Percentiles rank a stretch among this genome's conserved stretches.
phyloP scores from a whole-genome alignment of 1,284 basidiomycete genomes.

The Puccinia triticina region DNA sequence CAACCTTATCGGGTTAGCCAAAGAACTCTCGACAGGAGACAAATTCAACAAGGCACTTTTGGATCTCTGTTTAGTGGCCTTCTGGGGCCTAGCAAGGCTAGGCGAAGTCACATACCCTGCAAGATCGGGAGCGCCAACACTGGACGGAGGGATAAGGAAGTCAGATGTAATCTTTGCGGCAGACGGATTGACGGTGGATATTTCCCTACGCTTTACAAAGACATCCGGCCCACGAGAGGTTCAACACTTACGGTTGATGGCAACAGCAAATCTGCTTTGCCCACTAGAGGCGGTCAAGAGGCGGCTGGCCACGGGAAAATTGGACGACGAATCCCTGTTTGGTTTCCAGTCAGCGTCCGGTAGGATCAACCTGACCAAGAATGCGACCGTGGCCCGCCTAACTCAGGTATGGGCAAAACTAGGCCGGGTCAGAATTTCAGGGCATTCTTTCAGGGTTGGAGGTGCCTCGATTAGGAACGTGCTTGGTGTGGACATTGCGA shows the following conservation, averaged over 20 bases:
- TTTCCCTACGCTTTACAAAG: too few species aligned
- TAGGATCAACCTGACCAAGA: background rate
- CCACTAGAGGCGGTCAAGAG: background rate
- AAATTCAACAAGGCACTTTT: background rate
- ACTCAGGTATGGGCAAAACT: background rate
- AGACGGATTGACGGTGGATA: background rate
- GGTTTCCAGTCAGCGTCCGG: background rate
- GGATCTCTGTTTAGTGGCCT: background rate
- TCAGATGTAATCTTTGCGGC: background rate
- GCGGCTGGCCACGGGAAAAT: background rate
- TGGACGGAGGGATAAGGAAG: too few species aligned
- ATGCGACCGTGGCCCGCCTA: background rate
- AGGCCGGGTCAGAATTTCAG: background rate
- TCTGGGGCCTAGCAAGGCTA: background rate
- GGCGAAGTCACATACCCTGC: background rate
- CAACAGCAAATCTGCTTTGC: background rate
- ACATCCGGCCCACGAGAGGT: too few species aligned
- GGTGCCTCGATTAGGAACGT: background rate
- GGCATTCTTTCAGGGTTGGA: too few species aligned
- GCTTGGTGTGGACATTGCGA: background rate
- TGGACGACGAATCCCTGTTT: background rate
- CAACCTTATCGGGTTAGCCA: background rate
- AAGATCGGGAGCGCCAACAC: background rate
- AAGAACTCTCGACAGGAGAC: background rate
- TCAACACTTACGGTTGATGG: too few species aligned